A percentile compares a stretch with the other conserved stretches of the same genome.
These are phyloP conservation scores for Phycomyces blakesleeanus DNA, from an alignment of 192 early-diverging fungal species.

Conservation along the genomic window DNA sequence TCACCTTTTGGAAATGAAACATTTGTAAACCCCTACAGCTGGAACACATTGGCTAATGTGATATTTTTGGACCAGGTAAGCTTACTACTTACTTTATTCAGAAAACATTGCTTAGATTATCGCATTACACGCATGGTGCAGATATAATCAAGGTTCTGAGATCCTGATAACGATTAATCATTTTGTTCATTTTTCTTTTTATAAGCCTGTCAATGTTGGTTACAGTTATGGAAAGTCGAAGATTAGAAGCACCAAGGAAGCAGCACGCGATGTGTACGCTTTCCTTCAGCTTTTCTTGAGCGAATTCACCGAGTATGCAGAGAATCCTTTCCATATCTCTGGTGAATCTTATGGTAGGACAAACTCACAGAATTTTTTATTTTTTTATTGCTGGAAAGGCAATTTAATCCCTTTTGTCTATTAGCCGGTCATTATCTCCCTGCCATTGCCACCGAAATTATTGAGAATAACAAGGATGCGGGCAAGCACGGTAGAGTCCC, in stretches of 20 bases:
- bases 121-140: too few species aligned
- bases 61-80: conserved; percentile 75
- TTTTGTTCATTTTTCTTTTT: not conserved
- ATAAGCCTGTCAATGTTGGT: conserved; percentile 82
- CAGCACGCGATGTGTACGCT: conserved; percentile 86
- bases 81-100: not conserved
- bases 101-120: too few species aligned
- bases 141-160: too few species aligned
- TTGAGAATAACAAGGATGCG: conserved; percentile 65
- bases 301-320: conserved; percentile 76
- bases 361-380: conserved; percentile 33
- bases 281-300: conserved; percentile 90
- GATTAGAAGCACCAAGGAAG: conserved; percentile 66
- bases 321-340: conserved; percentile 79
- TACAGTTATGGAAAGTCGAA: conserved; percentile 76
- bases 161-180: too few species aligned
- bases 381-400: not conserved
- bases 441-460: conserved; percentile 79
- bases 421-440: conserved; percentile 92
- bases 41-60: conserved; percentile 88
- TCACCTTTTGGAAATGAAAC: conserved; percentile 70
- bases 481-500: conserved; percentile 24
- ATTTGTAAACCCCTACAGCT: conserved; percentile 67
- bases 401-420: conserved; percentile 3
- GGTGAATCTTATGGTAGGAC: conserved; percentile 62